These are phyloP conservation scores for Trametes elegans DNA, from an alignment of 768 basidiomycete genomes.

Conservation along the genomic window DNA sequence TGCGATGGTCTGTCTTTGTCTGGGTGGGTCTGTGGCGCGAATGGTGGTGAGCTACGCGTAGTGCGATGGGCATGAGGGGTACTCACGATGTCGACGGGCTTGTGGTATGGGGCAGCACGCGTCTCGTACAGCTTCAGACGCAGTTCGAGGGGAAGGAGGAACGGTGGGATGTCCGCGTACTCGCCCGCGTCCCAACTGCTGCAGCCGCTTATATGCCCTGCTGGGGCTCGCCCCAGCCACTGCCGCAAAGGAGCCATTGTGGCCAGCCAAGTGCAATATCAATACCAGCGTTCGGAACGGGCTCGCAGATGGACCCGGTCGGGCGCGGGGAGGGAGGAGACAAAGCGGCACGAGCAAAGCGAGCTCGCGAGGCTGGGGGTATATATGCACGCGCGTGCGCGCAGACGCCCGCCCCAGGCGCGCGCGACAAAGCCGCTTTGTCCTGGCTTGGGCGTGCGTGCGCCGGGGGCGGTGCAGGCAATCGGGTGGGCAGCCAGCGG, in stretches of 20 bases:
- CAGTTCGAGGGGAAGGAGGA: slow-evolving; percentile 15
- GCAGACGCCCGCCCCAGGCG: neutral
- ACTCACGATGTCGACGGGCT: neutral
- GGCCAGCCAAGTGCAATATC: neutral
- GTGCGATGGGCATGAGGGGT: neutral
- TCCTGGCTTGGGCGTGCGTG: neutral
- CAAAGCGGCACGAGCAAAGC: slow-evolving; percentile 9
- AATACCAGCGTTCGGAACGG: neutral
- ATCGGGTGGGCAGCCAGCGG: neutral
- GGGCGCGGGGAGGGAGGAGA: neutral
- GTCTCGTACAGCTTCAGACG: slow-evolving; percentile 4
- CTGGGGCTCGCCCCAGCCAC: slow-evolving; percentile 6
- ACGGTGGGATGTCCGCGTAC: slow-evolving; percentile 12
- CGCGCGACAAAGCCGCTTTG: slow-evolving; percentile 11
- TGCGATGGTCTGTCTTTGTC: neutral
- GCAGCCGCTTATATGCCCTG: slow-evolving; percentile 4
- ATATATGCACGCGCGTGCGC: slow-evolving; percentile 5
- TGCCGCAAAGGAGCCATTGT: slow-evolving; percentile 10
- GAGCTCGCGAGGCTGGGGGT: neutral
- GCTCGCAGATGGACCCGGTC: neutral
- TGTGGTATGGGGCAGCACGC: neutral
- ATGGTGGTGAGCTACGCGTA: neutral
- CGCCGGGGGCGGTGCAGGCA: neutral
- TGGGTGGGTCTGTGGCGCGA: neutral
- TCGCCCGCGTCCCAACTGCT: neutral